Base-by-base conservation (phyloP, 768 basidiomycete species). In the Russula lepida region DNA sequence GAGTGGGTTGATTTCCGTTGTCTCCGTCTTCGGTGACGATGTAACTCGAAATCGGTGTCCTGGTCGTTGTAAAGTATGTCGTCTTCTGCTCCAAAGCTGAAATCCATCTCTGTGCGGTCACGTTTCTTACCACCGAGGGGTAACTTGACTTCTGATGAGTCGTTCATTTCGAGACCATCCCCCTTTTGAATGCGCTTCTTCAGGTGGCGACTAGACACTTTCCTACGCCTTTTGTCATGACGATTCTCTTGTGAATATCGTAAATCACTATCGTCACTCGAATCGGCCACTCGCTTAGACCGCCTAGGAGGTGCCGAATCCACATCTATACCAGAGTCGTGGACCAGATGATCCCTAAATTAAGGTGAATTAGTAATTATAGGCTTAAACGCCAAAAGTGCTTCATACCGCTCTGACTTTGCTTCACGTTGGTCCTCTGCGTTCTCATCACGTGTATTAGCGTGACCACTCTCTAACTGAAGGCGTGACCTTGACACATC, bases 71-170 rank as follows among this genome's bases (percentile, higher is more conserved):
- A 41, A 46, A 66, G 33, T 6, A 78, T 75, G 52, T 81, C 78
- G 44, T 81, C 81, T 64, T 87, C 86, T 27, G 80, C 83, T 49
- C 82, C 87, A 67, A 88, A 84, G 0, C 81, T 82, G 4, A 86
- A 87, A 7, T 81, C 88, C 58, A 86, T 86, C 68, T 88, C 86
- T 7, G 80, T 78, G 43, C 85, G 84, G 71, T 86, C 86, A 63
- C 89, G 84, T 74, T 92, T 92, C 77, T 81, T 87, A 48, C 88
- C 87, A 62, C 83, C 75, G 21, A 47, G 59, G 11, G 54, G 49
- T 3, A 17, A 12, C 49, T 21, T 47, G n/a, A 53, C 47, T 30
- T 60, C 72, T 66, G 67, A 50, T 73, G 71, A 74, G 54, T 81
- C 79, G 44, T 78, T 72, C 79, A 80, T 80, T 35, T 77, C 76